These are phyloP conservation scores for Ophiosphaerella narmari DNA, from an alignment of 2,329 filamentous ascomycete genomes.

Conservation along the genomic window DNA sequence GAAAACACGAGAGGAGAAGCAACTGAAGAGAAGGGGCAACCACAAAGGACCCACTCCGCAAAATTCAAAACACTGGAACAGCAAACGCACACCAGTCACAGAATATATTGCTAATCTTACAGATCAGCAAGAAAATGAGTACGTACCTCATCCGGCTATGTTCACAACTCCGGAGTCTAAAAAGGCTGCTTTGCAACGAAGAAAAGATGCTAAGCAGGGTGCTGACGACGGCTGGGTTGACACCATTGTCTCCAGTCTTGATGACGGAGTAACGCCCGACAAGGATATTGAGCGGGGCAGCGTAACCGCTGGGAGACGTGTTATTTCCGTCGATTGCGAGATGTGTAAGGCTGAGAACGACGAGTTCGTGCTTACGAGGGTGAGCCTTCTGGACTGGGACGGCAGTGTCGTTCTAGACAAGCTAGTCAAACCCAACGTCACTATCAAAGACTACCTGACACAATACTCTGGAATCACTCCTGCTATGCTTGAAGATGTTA, in stretches of 20 bases:
- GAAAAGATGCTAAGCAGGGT: slow-evolving; percentile 57
- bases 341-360: slow-evolving; percentile 90
- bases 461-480: slow-evolving; percentile 88
- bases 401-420: slow-evolving; percentile 83
- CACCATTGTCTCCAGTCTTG: slow-evolving; percentile 68
- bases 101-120: slow-evolving; percentile 73
- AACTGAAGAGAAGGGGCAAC: slow-evolving; percentile 51
- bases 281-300: slow-evolving; percentile 77
- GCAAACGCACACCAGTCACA: slow-evolving; percentile 80
- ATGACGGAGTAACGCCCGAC: slow-evolving; percentile 71
- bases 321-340: slow-evolving; percentile 90
- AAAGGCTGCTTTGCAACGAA: slow-evolving; percentile 57
- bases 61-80: slow-evolving; percentile 68
- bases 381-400: slow-evolving; percentile 86
- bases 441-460: slow-evolving; percentile 93
- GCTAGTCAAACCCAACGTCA: slow-evolving; percentile 84
- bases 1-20: slow-evolving; percentile 70
- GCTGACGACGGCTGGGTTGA: slow-evolving; percentile 77
- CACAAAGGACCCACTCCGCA: slow-evolving; percentile 61
- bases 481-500: slow-evolving; percentile 79
- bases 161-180: slow-evolving; percentile 63
- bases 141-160: slow-evolving; percentile 78
- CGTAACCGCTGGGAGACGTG: slow-evolving; percentile 76
- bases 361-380: slow-evolving; percentile 81
- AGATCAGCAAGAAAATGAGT: slow-evolving; percentile 82